Base-by-base conservation (phyloP, 2,329 filamentous ascomycete genomes). In the Colletotrichum liriopes region DNA sequence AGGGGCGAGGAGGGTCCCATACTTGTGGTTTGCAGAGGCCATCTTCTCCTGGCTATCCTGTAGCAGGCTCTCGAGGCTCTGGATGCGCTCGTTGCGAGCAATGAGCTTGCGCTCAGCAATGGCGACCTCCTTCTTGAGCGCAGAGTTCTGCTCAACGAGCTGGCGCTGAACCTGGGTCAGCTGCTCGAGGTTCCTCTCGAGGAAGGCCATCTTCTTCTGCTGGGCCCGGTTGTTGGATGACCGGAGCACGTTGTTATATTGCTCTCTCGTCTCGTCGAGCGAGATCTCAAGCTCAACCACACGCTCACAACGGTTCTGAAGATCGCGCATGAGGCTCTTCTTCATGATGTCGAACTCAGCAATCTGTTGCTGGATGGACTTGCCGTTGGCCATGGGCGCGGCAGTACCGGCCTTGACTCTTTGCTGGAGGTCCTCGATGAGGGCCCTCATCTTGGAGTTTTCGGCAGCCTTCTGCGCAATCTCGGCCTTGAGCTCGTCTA, bases 121-220 rank as follows among this genome's bases (percentile, higher is more conserved):
- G 67, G 96, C 96, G 67, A 99, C 96, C 84, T 99, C 96, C 88
- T 99, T 98, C 91, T 99, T 99, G 79, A 99, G 88, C 74, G 93
- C 93, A 77, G 94, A 94, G 84, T 99, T 99, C 84, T 99, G 96
- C 86, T 99, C 96, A 41, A 99, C 96, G 16, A 99, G 91, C 84
- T 99, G 96, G 67, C 96, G 92, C 84, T 99, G 96, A 65, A 99
- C 96, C 80, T 98, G 94, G 4, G 96, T 99, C 66, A 99, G 89
- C 84, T 99, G 96, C 85, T 99, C 96, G 51, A 99, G 91, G 81
- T 99, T 99, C 80, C 96, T 93, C 86, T 99, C 96, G 62, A 99
- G 86, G 89, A 99, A 99, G 20, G 96, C 97, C 94, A 99, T 98
- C 90, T 99, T 99, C 93, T 99, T 99, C 85, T 99, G 96, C 86